Conservation (phyloP, 306 rosid species). For the Geum urbanum region DNA sequence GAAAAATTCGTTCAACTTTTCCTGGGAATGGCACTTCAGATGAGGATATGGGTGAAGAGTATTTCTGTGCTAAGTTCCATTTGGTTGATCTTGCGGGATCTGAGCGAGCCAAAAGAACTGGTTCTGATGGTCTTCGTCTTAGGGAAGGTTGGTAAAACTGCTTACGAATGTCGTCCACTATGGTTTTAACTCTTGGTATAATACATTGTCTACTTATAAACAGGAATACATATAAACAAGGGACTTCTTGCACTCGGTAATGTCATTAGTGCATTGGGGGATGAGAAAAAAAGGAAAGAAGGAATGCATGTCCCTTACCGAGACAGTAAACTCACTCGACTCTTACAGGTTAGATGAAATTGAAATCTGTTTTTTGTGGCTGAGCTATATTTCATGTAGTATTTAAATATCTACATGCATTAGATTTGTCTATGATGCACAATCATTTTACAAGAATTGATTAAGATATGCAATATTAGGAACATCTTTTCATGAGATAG, state of each 20-base stretch:
- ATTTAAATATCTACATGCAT: neutral
- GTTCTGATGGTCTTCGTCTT: constrained; percentile 70
- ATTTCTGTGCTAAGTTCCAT: constrained; percentile 79
- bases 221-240: constrained; percentile 79
- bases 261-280: constrained; percentile 82
- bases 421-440: neutral
- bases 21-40: constrained; percentile 51
- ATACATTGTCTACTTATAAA: constrained; percentile 17
- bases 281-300: constrained; percentile 81
- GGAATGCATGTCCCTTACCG: constrained; percentile 76
- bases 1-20: constrained; percentile 52
- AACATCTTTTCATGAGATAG: neutral
- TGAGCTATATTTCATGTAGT: constrained; percentile 1
- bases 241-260: constrained; percentile 92
- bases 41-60: constrained; percentile 82
- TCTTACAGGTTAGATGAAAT: constrained; percentile 63
- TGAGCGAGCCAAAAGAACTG: constrained; percentile 84
- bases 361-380: constrained; percentile 13
- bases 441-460: neutral
- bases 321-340: constrained; percentile 88
- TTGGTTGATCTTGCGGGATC: constrained; percentile 92
- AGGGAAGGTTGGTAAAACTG: constrained; percentile 53
- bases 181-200: constrained; percentile 10
- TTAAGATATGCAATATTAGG: neutral
- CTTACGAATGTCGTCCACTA: constrained; percentile 9